These are phyloP conservation scores for Vitis riparia DNA, from an alignment of 164 flowering plant species.

Conservation along the genomic window DNA sequence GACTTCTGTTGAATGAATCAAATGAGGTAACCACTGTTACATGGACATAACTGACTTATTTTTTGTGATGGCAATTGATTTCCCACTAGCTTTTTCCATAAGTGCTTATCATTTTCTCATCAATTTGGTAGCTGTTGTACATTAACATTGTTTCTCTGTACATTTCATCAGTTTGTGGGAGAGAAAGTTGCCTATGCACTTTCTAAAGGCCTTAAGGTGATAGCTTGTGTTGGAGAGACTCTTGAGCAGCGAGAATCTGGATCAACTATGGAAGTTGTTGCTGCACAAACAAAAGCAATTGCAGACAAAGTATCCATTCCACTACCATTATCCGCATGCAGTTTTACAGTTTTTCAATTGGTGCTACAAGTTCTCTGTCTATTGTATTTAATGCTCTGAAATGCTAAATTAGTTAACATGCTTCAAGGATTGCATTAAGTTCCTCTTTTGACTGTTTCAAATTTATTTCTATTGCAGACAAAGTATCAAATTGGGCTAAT, in stretches of 20 bases:
- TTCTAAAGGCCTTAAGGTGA: slow-evolving; percentile 62
- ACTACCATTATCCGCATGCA: too few relatives aligned
- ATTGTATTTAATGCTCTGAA: too few relatives aligned
- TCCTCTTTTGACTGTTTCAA: neutral
- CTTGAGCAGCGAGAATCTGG: slow-evolving; percentile 74
- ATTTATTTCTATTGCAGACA: slow-evolving; percentile 28
- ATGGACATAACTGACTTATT: neutral
- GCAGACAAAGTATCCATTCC: slow-evolving; percentile 44
- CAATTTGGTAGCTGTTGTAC: neutral
- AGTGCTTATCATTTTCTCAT: neutral
- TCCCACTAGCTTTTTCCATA: neutral
- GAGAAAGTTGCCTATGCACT: slow-evolving; percentile 73
- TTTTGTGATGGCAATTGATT: neutral
- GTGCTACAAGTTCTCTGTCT: neutral
- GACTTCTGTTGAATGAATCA: slow-evolving; percentile 49
- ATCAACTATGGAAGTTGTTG: slow-evolving; percentile 59
- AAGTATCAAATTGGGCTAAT: slow-evolving; percentile 41
- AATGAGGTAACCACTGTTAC: slow-evolving; percentile 40
- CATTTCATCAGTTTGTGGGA: slow-evolving; percentile 47
- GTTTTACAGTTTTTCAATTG: neutral
- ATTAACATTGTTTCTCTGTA: neutral
- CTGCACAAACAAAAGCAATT: slow-evolving; percentile 72
- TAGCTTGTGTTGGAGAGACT: slow-evolving; percentile 75
- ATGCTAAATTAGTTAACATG: neutral
- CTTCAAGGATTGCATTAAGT: neutral